Evolutionary conservation across 257 asterid genomes (phyloP).

Genomic region (Nicotiana noctiflora): DNA sequence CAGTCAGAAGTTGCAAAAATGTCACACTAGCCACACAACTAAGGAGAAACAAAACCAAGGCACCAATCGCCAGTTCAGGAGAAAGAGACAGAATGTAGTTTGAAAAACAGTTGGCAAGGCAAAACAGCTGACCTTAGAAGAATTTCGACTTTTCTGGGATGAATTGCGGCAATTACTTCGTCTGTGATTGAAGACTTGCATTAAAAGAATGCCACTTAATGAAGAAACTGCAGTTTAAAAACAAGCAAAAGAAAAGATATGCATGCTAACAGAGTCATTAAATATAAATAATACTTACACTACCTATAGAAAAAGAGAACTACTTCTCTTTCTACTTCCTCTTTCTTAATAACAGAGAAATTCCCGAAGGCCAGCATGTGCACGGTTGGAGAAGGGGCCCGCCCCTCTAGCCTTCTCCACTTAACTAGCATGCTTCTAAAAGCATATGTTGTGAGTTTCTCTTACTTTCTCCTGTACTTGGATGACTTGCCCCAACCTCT

Average conservation of each 20-base stretch:
- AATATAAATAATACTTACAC: background rate
- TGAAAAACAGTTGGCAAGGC: background rate
- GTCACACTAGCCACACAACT: background rate
- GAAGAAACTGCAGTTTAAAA: conserved; percentile 5
- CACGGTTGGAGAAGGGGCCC: background rate
- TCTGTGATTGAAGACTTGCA: conserved; percentile 40
- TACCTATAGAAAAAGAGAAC: background rate
- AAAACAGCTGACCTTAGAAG: conserved; percentile 62
- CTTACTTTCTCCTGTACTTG: background rate
- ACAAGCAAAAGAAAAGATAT: background rate
- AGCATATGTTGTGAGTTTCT: background rate
- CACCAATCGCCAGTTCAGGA: background rate
- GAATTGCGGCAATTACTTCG: conserved; percentile 78
- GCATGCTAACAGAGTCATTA: background rate
- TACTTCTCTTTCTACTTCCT: background rate
- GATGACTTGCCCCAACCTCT: background rate
- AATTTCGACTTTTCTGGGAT: conserved; percentile 86
- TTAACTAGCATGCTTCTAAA: background rate
- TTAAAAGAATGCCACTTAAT: conserved; percentile 13
- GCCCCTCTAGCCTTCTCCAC: background rate
- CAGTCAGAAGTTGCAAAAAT: background rate
- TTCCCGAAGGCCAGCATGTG: background rate
- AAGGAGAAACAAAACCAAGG: too few species aligned
- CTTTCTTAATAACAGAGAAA: background rate
- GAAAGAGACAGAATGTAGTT: background rate